Evolutionary conservation across 441 rosid genomes (phyloP).

Genomic region (Raphanus hybrid): DNA sequence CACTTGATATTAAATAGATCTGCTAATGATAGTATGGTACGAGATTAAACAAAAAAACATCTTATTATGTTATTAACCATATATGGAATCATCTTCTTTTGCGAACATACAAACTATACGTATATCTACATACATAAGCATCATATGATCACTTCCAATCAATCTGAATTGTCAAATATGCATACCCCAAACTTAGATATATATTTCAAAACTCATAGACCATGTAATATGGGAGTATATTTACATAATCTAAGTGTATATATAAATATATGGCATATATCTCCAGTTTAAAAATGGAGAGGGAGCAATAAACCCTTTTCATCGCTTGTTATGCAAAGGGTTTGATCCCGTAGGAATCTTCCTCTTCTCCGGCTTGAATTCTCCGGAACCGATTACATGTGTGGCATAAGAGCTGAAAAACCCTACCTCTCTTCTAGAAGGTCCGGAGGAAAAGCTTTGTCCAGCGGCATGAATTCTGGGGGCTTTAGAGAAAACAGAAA

Average conservation of each 20-base stretch:
- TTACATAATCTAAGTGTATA: background rate
- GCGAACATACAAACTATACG: background rate
- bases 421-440: conserved; percentile 36
- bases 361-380: conserved; percentile 53
- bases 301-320: background rate
- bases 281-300: background rate
- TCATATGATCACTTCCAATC: background rate
- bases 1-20: too few species aligned
- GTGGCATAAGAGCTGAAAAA: conserved; percentile 24
- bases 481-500: conserved; percentile 23
- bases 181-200: background rate
- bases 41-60: background rate
- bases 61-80: background rate
- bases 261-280: background rate
- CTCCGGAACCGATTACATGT: conserved; percentile 28
- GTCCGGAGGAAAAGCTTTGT: conserved; percentile 40
- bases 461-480: conserved; percentile 23
- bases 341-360: conserved; percentile 70
- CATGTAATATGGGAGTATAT: background rate
- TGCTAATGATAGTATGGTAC: background rate
- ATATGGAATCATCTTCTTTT: conserved; percentile 6
- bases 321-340: conserved; percentile 69
- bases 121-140: conserved; percentile 8
- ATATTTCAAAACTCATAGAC: background rate
- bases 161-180: conserved; percentile 10